Conservation (phyloP, 2,329 filamentous ascomycete genomes). For the Thelonectria blattea region DNA sequence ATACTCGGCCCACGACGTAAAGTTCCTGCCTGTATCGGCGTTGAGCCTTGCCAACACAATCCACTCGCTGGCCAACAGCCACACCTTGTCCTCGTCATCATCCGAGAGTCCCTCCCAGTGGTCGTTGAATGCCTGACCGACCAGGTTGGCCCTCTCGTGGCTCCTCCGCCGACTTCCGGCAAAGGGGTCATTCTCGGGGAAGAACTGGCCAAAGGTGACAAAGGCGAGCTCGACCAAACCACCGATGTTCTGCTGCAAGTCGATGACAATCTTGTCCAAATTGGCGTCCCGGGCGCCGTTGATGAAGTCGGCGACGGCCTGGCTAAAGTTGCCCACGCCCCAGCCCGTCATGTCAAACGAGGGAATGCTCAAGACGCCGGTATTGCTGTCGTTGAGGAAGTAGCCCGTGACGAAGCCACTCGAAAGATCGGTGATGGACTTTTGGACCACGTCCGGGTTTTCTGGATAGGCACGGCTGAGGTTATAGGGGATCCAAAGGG, state of each 20-base stretch:
- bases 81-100: background rate
- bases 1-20: conserved; percentile 9
- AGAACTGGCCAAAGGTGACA: conserved; percentile 11
- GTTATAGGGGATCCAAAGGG: background rate
- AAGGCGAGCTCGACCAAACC: conserved; percentile 4
- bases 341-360: background rate
- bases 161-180: conserved; percentile 5
- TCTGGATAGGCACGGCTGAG: background rate
- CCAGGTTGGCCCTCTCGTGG: background rate
- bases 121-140: background rate
- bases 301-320: conserved; percentile 6
- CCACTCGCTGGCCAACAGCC: conserved; percentile 3
- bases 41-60: conserved; percentile 2
- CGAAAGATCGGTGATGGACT: background rate
- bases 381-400: conserved; percentile 3
- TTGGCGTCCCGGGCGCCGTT: background rate
- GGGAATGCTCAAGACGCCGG: conserved; percentile 10
- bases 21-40: background rate
- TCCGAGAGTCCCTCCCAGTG: background rate
- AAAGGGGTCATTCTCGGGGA: conserved; percentile 3
- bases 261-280: conserved; percentile 5
- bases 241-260: conserved; percentile 2
- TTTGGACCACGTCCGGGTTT: conserved; percentile 1
- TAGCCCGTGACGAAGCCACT: conserved; percentile 9
- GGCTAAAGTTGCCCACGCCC: conserved; percentile 4